A percentile compares a stretch with the other conserved stretches of the same genome.
These are phyloP conservation scores for Sordariomycetes sp. DNA, from an alignment of 2,329 filamentous ascomycete species.

Conservation along the genomic window DNA sequence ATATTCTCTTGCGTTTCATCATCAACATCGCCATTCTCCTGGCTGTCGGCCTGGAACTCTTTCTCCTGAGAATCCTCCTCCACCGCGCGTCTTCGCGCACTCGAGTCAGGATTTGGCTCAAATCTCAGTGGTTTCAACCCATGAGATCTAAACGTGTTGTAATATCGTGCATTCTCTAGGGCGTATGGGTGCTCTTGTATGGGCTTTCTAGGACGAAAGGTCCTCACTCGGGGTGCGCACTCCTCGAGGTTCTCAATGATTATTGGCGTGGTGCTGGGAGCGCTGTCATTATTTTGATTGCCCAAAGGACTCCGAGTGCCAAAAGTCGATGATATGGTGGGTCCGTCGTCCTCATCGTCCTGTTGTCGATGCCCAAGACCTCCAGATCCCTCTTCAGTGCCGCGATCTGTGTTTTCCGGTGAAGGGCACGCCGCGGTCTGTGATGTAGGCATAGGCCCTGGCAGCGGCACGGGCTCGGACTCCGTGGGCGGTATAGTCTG, in stretches of 20 bases:
- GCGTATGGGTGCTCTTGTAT: constrained; percentile 48
- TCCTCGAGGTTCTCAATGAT: background rate
- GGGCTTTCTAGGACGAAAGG: constrained; percentile 43
- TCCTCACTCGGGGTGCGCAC: constrained; percentile 24
- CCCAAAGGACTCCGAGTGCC: background rate
- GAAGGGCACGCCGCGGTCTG: background rate
- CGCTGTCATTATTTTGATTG: background rate
- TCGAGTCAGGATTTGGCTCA: constrained; percentile 18
- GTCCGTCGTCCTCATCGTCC: background rate
- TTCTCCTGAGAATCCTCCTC: constrained; percentile 30
- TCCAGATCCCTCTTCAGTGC: background rate
- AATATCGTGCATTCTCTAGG: constrained; percentile 41
- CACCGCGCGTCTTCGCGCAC: background rate
- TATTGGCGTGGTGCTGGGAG: background rate
- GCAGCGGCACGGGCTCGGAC: too few species aligned
- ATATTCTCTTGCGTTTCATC: constrained; percentile 8
- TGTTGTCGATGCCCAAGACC: background rate
- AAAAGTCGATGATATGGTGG: background rate
- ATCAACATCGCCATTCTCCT: constrained; percentile 16
- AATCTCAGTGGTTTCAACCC: constrained; percentile 37
- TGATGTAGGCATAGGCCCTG: background rate
- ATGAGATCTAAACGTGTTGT: constrained; percentile 35
- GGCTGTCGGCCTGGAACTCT: constrained; percentile 38
- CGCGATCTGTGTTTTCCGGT: background rate
- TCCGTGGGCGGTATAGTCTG: too few species aligned